Conservation (phyloP, 169 alveolate genomes). For the Plasmodium coatneyi region DNA sequence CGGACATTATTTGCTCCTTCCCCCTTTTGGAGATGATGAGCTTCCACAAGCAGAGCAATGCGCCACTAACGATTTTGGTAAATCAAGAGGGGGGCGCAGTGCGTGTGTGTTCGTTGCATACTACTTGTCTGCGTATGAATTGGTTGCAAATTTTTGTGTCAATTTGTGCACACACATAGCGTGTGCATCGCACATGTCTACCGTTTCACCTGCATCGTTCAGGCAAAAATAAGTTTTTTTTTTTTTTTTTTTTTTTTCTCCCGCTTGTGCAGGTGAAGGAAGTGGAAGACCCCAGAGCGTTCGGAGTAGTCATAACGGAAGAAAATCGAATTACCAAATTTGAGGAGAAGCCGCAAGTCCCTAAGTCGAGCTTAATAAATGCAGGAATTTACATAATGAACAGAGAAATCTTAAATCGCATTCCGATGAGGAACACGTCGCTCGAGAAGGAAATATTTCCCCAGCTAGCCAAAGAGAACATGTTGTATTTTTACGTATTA, state of each 20-base stretch:
- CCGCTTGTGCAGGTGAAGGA: constrained; percentile 84
- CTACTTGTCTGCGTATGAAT: neutral
- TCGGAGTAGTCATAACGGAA: constrained; percentile 96
- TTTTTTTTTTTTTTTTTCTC: constrained; percentile 12
- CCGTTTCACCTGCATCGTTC: neutral
- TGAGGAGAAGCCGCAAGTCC: constrained; percentile 94
- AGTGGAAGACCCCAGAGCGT: constrained; percentile 96
- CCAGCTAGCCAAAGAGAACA: constrained; percentile 88
- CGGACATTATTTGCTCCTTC: constrained; percentile 96
- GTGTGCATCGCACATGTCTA: neutral
- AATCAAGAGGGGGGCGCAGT: constrained; percentile 6
- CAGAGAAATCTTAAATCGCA: constrained; percentile 89
- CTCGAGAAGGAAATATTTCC: constrained; percentile 98
- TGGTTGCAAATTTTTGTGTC: neutral
- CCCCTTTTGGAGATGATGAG: constrained; percentile 95
- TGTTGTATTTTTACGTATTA: constrained; percentile 83
- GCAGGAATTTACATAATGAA: constrained; percentile 94
- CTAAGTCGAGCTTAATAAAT: constrained; percentile 66
- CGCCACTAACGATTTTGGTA: constrained; percentile 91
- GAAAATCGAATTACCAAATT: constrained; percentile 89
- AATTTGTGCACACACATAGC: neutral
- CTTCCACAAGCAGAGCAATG: constrained; percentile 92
- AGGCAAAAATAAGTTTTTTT: constrained; percentile 7
- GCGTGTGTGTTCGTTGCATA: neutral
- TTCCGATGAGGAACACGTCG: constrained; percentile 91